Evolutionary conservation across 2,329 filamentous ascomycete species (phyloP).

Genomic region (Rachicladosporium sp.): DNA sequence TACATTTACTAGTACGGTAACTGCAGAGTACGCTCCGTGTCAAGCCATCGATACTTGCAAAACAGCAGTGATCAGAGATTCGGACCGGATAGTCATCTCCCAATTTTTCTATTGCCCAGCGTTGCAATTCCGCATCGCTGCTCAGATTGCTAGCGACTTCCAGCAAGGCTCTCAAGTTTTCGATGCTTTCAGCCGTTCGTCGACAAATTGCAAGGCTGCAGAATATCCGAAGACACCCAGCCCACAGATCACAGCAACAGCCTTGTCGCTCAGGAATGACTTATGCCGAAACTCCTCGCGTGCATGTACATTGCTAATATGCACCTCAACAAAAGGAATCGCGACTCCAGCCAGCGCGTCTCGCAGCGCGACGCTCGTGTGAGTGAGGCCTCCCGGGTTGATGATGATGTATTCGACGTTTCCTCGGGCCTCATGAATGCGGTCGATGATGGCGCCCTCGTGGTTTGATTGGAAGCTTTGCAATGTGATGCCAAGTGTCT

Average conservation of each 20-base stretch:
- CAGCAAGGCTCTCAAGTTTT: conserved; percentile 2
- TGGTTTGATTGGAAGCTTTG: conserved; percentile 63
- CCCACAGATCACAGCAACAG: conserved; percentile 59
- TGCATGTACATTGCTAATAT: conserved; percentile 62
- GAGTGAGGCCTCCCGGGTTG: conserved; percentile 64
- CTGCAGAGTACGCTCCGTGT: too few relatives aligned
- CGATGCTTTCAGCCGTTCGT: conserved; percentile 12
- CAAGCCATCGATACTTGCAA: too few relatives aligned
- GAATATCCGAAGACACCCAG: conserved; percentile 40
- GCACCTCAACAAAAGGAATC: conserved; percentile 67
- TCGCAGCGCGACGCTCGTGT: conserved; percentile 64
- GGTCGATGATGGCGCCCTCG: conserved; percentile 62
- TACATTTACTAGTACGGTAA: too few relatives aligned
- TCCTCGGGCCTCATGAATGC: conserved; percentile 54
- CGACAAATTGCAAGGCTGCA: conserved; percentile 33
- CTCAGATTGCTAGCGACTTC: too few relatives aligned
- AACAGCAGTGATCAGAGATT: too few relatives aligned
- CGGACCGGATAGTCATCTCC: too few relatives aligned
- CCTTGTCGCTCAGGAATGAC: conserved; percentile 66
- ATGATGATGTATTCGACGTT: conserved; percentile 56
- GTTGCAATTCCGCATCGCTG: too few relatives aligned
- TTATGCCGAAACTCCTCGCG: conserved; percentile 57
- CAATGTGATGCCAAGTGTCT: conserved; percentile 38
- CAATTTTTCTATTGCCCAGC: too few relatives aligned
- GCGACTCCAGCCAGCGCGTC: conserved; percentile 58